phyloP scores from a whole-genome alignment of 2,329 filamentous ascomycete genomes.

The Exophiala spinifera region DNA sequence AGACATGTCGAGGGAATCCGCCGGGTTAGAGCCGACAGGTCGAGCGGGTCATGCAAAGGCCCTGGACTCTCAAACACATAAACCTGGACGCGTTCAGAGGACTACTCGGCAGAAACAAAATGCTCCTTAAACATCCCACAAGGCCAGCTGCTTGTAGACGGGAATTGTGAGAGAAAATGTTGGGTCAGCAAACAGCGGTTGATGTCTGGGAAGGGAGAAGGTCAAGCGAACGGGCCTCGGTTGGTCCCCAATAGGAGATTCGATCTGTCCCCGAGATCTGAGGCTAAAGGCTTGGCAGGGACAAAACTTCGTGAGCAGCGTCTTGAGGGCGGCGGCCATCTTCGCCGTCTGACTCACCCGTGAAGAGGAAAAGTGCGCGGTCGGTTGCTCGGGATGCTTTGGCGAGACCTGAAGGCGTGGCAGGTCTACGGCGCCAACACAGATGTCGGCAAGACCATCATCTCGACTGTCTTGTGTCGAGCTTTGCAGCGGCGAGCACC shows the following conservation, averaged over 20 bases:
- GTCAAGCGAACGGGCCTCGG: background rate
- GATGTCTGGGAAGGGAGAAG: background rate
- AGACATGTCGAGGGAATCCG: conserved; percentile 8
- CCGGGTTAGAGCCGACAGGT: background rate
- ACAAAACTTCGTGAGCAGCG: conserved; percentile 4
- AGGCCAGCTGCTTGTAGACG: too few relatives aligned
- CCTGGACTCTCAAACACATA: too few relatives aligned
- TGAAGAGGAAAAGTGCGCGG: background rate
- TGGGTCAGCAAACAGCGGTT: background rate
- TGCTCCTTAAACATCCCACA: too few relatives aligned
- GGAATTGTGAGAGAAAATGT: too few relatives aligned
- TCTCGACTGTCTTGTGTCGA: conserved; percentile 69
- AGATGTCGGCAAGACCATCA: conserved; percentile 78
- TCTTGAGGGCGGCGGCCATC: background rate
- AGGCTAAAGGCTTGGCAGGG: conserved; percentile 17
- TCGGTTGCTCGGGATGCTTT: conserved; percentile 35
- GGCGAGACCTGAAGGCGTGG: conserved; percentile 65
- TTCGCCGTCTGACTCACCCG: background rate
- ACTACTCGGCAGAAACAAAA: too few relatives aligned
- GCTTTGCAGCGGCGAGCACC: conserved; percentile 51
- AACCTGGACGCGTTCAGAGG: too few relatives aligned
- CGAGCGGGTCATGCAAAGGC: background rate
- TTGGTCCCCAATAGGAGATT: conserved; percentile 14
- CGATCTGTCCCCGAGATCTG: conserved; percentile 1
- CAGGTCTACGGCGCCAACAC: conserved; percentile 84